Evolutionary conservation across 164 flowering plant genomes (phyloP).

Genomic region (Houttuynia cordata): DNA sequence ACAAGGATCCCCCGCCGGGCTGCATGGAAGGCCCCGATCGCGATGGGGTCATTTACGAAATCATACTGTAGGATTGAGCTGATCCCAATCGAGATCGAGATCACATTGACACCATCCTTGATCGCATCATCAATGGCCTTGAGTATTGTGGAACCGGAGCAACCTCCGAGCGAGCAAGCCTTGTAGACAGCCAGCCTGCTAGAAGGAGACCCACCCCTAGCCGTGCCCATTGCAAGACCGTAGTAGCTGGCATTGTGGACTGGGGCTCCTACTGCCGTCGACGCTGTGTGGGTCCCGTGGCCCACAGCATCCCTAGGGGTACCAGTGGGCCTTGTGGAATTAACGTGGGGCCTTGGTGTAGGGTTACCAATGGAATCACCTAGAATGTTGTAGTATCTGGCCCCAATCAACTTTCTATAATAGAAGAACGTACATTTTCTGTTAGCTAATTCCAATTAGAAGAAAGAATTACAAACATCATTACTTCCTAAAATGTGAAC

Average conservation of each 20-base stretch:
- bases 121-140: slow-evolving; percentile 66
- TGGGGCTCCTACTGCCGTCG: slow-evolving; percentile 42
- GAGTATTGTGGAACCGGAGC: slow-evolving; percentile 44
- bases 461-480: too few relatives aligned
- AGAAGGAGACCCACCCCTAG: slow-evolving; percentile 49
- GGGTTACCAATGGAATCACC: not conserved
- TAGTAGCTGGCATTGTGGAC: slow-evolving; percentile 52
- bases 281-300: slow-evolving; percentile 68
- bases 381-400: slow-evolving; percentile 39
- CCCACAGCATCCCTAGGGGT: slow-evolving; percentile 57
- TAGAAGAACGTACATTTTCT: not conserved
- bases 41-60: slow-evolving; percentile 49
- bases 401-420: slow-evolving; percentile 68
- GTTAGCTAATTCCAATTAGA: not conserved
- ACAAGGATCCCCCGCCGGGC: slow-evolving; percentile 55
- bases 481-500: too few relatives aligned
- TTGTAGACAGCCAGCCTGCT: slow-evolving; percentile 54
- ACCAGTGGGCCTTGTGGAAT: slow-evolving; percentile 7
- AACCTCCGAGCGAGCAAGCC: slow-evolving; percentile 47
- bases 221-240: slow-evolving; percentile 50
- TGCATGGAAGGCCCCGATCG: slow-evolving; percentile 78
- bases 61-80: slow-evolving; percentile 38
- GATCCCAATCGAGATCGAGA: slow-evolving; percentile 62
- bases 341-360: not conserved
- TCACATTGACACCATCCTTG: slow-evolving; percentile 65